These are phyloP conservation scores for Sodiomyces alkalinus DNA, from an alignment of 2,329 filamentous ascomycete genomes.

Conservation along the genomic window DNA sequence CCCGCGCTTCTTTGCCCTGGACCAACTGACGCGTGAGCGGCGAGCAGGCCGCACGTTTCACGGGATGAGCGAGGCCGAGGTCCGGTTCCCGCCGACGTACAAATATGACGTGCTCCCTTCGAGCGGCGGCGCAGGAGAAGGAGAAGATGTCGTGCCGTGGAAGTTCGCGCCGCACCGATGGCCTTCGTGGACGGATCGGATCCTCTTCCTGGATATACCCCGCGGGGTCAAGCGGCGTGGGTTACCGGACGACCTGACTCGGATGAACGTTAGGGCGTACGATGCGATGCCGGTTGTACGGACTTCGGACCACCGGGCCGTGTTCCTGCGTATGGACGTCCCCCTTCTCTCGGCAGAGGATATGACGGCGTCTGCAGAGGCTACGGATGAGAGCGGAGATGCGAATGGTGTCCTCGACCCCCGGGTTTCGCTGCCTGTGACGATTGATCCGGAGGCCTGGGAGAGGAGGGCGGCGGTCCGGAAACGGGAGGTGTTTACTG, in stretches of 20 bases:
- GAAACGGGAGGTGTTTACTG: constrained; percentile 29
- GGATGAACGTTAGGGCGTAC: constrained; percentile 48
- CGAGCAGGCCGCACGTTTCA: constrained; percentile 58
- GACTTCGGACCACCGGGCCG: constrained; percentile 80
- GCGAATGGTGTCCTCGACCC: constrained; percentile 23
- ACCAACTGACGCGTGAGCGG: constrained; percentile 68
- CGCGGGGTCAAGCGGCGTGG: constrained; percentile 15
- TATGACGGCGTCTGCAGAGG: constrained; percentile 15
- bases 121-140: constrained; percentile 10
- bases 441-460: constrained; percentile 40
- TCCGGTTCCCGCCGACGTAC: constrained; percentile 84
- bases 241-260: no score
- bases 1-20: constrained; percentile 49
- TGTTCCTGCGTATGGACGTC: constrained; percentile 55
- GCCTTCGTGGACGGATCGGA: constrained; percentile 87
- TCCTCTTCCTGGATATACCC: constrained; percentile 58
- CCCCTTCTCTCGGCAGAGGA: constrained; percentile 35
- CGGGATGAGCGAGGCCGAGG: constrained; percentile 56
- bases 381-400: neutral
- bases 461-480: constrained; percentile 30
- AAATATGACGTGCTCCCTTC: constrained; percentile 51
- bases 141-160: constrained; percentile 35
- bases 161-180: constrained; percentile 69
- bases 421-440: constrained; percentile 29
- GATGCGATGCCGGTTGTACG: constrained; percentile 60